Evolutionary conservation across 495 filamentous ascomycete species (phyloP), one percentile per base, ranked within the genome.

Genomic region (Penicillium odoratum): DNA sequence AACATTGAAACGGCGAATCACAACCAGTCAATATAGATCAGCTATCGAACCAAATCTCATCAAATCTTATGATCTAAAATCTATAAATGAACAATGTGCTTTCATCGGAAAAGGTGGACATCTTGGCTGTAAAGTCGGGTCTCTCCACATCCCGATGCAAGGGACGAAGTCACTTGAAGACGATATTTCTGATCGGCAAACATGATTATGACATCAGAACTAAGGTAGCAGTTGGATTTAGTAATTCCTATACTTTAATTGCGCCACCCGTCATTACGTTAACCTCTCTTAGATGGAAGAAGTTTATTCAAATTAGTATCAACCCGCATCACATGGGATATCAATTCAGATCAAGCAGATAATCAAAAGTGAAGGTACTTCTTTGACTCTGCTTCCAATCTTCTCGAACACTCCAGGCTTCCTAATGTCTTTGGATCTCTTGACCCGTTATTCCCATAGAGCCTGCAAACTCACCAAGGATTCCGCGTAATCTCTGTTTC

Each of bases 401-500:
- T 21, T 21, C 21, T 21, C 21, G 21, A 21, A 21, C 13, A 16
- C 5, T 16, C 7, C 38, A 3, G 38, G 15, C 13, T 6, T 33
- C 31, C 9, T 16, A 16, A 5, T 3, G 16, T 7, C 13, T 16
- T 40, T n/a, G 38, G 15, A 40, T 26, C 26, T 1, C 4, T 47
- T 26, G 28, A 10, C 21, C 11, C 28, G 10, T 5, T 67, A 53
- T 13, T 28, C 18, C 16, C 10, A 36, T 28, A 21, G 49, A 53
- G 9, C 25, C 21, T 36, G 8, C 36, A 53, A 76, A 77, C 11
- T 65, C 52, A 44, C 56, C 48, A 69, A 89, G 77, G 4, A 88
- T 71, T 9, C 60, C 61, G 25, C 74, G 64, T 51, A 92, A 63
- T 51, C 86, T 75, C 48, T 67, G 48, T 66, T 89, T 88, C 63